phyloP scores from a whole-genome alignment of 345 rosid species.

The Combretum micranthum region DNA sequence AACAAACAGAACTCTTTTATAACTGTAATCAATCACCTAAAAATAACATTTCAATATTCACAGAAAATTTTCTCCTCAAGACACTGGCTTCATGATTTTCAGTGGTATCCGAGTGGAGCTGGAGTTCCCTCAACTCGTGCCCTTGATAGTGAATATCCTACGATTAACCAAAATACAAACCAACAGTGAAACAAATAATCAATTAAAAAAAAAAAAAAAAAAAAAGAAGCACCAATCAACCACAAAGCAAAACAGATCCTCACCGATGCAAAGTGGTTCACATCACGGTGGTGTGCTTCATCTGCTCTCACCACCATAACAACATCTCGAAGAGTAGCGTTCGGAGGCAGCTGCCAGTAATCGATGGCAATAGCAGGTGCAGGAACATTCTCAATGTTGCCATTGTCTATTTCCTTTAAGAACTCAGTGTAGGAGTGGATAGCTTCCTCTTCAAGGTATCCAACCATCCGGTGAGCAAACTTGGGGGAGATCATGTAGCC shows the following conservation, averaged over 20 bases:
- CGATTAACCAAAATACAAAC: neutral
- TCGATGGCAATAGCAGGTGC: conserved; percentile 23
- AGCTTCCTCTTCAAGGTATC: conserved; percentile 21
- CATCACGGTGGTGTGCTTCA: conserved; percentile 22
- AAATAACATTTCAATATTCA: no score
- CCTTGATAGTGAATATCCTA: conserved; percentile 25
- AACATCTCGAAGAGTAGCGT: conserved; percentile 13
- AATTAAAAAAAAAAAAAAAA: neutral
- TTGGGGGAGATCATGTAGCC: conserved; percentile 20
- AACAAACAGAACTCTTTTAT: no score
- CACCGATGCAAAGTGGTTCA: conserved; percentile 21
- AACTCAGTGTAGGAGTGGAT: conserved; percentile 23
- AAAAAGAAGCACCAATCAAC: no score
- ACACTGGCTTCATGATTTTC: neutral
- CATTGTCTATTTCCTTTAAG: conserved; percentile 21
- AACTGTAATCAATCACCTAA: no score
- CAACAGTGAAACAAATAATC: neutral
- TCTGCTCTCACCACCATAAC: conserved; percentile 18
- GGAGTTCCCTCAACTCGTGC: conserved; percentile 28
- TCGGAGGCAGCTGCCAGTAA: conserved; percentile 15
- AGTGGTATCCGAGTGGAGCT: conserved; percentile 33
- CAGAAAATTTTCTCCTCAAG: neutral
- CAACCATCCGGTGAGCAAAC: conserved; percentile 20
- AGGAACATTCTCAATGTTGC: conserved; percentile 20
- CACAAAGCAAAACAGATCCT: neutral